Conservation (phyloP, 345 rosid genomes). For the Rhodamnia argentea region DNA sequence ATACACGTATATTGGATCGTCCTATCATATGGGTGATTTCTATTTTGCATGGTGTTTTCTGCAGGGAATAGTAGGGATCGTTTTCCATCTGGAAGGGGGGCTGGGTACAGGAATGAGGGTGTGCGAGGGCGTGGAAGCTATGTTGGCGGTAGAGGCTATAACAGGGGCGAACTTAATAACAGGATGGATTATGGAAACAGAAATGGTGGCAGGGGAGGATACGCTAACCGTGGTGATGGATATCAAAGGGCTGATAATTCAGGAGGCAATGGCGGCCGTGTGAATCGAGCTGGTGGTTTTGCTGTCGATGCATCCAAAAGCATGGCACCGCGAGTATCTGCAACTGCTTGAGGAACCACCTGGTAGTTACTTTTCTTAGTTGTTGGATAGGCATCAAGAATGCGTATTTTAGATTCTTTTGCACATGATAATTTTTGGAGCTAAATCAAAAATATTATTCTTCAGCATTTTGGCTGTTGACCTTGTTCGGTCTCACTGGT, state of each 20-base stretch:
- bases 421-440: not conserved
- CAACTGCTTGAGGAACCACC: conserved; percentile 35
- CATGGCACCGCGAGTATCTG: conserved; percentile 35
- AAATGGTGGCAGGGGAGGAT: conserved; percentile 51
- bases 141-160: conserved; percentile 57
- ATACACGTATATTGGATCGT: not conserved
- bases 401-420: not conserved
- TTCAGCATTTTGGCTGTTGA: not conserved
- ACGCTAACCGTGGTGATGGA: conserved; percentile 52
- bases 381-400: not conserved
- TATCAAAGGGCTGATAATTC: conserved; percentile 34
- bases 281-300: conserved; percentile 29
- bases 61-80: conserved; percentile 68
- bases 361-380: not conserved
- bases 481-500: not conserved
- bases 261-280: conserved; percentile 29
- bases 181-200: conserved; percentile 61
- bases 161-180: conserved; percentile 43
- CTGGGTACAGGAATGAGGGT: conserved; percentile 64
- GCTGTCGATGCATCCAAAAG: conserved; percentile 16
- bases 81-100: conserved; percentile 41
- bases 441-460: not conserved
- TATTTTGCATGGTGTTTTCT: not conserved
- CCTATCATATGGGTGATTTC: not conserved
- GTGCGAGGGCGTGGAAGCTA: conserved; percentile 67